Evolutionary conservation across 2,329 filamentous ascomycete species (phyloP), one percentile per base, ranked within the genome.

Genomic region (Colletotrichum siamense): DNA sequence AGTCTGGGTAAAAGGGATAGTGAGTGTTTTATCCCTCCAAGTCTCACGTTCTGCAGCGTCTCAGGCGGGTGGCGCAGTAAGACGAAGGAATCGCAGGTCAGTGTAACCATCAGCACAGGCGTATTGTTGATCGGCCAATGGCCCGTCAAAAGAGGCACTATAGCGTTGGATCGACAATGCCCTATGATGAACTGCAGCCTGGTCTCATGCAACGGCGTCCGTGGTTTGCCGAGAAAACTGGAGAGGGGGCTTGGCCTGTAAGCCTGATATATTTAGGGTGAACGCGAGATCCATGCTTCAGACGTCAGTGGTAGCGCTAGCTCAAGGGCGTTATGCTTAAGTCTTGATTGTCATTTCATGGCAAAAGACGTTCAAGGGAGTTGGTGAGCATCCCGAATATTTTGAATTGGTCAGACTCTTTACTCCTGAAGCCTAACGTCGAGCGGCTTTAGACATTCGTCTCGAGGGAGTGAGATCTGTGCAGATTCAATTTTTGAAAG

Each of bases 301-400:
- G 26, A 62, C 59, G 59, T 16, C 59, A 62, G 59, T 2, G 59
- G 59, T 0, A 62, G 59, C 59, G 59, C 30, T 62, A 62, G 28
- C 28, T 16, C 16, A 62, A 0, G 59, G 59, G 59, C 0, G n/a
- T 30, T 16, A 34, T 30, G 28, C n/a, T 34, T 22, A 22, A 34
- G 7, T 22, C 4, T 3, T 7, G 28, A n/a, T 22, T 0, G 9
- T 2, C 30, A 13, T 4, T 12, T 0, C 1, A 0, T 16, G 8
- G 0, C 2, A 1, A 59, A 22, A 13, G 0, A 52, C 0, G 10
- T 0, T 22, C 44, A 52, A 52, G n/a, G 0, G 0, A n/a, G 18
- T 12, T n/a, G 0, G 9, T n/a, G 18, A 0, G 0, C 0, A 49
- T 49, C 18, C 39, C 39, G 39, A 22, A 49, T 0, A 13, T 49